phyloP scores from a whole-genome alignment of 2,329 filamentous ascomycete genomes.

The Camptophora hylomeconis region DNA sequence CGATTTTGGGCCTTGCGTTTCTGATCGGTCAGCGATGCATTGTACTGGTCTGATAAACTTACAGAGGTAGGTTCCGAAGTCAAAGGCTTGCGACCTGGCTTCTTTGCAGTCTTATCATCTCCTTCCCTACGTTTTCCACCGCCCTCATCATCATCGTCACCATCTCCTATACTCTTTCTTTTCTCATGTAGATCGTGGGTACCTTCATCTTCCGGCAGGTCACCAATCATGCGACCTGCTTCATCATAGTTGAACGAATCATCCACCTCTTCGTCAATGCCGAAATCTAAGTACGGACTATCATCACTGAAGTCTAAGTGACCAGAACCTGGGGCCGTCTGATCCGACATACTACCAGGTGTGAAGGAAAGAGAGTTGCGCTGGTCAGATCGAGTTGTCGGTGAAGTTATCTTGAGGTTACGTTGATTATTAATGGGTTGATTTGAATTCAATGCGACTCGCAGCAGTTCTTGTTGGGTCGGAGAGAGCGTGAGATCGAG shows the following conservation, averaged over 20 bases:
- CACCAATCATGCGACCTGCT: slow-evolving; percentile 58
- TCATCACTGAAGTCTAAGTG: slow-evolving; percentile 48
- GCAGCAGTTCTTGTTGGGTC: slow-evolving; percentile 63
- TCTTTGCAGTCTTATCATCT: slow-evolving; percentile 79
- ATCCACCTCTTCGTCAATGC: slow-evolving; percentile 60
- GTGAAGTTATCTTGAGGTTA: slow-evolving; percentile 1
- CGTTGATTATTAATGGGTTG: slow-evolving; percentile 19
- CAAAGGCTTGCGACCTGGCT: slow-evolving; percentile 88
- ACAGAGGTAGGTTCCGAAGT: slow-evolving; percentile 93
- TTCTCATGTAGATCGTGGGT: slow-evolving; percentile 46
- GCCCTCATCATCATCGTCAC: slow-evolving; percentile 48
- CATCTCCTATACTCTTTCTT: slow-evolving; percentile 37
- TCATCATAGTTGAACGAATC: slow-evolving; percentile 64
- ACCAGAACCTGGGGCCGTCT: slow-evolving; percentile 30
- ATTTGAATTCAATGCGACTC: slow-evolving; percentile 65
- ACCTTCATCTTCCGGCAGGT: slow-evolving; percentile 43
- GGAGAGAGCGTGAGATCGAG: slow-evolving; percentile 54
- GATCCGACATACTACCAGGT: slow-evolving; percentile 1
- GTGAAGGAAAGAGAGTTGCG: too few relatives aligned
- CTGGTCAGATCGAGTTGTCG: too few relatives aligned
- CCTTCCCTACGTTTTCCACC: slow-evolving; percentile 68
- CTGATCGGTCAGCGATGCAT: slow-evolving; percentile 16
- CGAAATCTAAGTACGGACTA: slow-evolving; percentile 74
- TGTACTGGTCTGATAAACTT: slow-evolving; percentile 33
- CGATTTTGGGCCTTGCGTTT: slow-evolving; percentile 79